Base-by-base conservation (phyloP, 192 early-diverging fungal genomes). In the Haplosporangium gracile region DNA sequence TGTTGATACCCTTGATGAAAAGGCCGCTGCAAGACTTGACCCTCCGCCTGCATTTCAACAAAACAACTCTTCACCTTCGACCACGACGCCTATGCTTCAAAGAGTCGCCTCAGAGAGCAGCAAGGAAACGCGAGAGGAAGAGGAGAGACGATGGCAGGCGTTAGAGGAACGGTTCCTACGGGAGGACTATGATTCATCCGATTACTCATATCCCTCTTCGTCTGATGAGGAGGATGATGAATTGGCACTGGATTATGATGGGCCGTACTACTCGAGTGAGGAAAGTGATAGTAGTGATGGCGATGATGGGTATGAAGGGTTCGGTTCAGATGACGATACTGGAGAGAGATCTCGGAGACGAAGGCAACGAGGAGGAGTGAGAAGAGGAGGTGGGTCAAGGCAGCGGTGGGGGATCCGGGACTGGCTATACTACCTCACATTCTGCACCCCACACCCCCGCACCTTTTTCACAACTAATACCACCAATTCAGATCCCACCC, bases 121-220 rank as follows among this genome's bases (percentile, higher is more conserved):
- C 69, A 40, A 38, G 10, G 39, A 70, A 20, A 3, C 34, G 42
- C 15, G 24, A 4, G 69, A 60, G 63, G 80, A 74, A 10, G 22
- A 4, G 1, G 53, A 57, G 9, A 18, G 5, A 40, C 74, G 45
- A 68, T 49, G 72, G 49, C 49, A 57, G 26, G 22, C 74, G 20
- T 72, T 78, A n/a, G 15, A 29, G 39, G 75, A 86, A 34, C 77
- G 51, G 9, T 74, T 72, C 34, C 40, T 78, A 4, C 70, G 84
- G 0, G 84, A 86, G 57, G 76, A 86, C 22, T 86, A 86, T 63
- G 79, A 86, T 36, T 86, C 84, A 2, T 80, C 78, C 36, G 75
- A 80, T 11, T 86, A 78, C 47, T 77, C 60, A 16, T 80, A 73
- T 73, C 29, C 78, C 2, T 77, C 83, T n/a, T 71, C 74, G 13